Base-by-base conservation (phyloP, 2,329 filamentous ascomycete species). In the Colletotrichum euphorbiae region DNA sequence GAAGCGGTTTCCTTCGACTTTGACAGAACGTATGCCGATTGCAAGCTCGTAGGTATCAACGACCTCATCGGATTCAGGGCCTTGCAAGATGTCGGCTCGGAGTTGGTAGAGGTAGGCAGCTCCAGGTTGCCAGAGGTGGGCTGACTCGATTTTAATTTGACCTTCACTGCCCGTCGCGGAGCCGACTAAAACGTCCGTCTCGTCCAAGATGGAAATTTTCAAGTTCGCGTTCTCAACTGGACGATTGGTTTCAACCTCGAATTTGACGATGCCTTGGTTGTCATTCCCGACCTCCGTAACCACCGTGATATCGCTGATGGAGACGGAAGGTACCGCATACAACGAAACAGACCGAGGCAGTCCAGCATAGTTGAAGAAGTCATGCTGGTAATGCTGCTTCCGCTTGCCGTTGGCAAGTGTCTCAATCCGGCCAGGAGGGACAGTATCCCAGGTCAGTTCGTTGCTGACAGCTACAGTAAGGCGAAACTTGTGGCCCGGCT, bases 391-490 rank as follows among this genome's bases (percentile, higher is more conserved):
- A 8, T 59, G 55, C 62, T 77, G 73, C 15, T 69, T 68, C 12
- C 63, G 69, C 40, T 65, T 73, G 7, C 74, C 73, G 36, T 67
- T 64, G n/a, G 43, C 38, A 1, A 66, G 21, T 2, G 59, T 50
- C 67, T 70, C 67, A 7, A 72, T 24, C 1, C 56, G n/a, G 0
- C 72, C 73, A 0, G 76, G 75, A 2, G 76, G 76, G 12, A 77
- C 76, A 0, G 76, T 77, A 36, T 75, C 63, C 66, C 71, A 72
- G 7, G 69, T 74, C 1, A 78, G 72, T 28, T 74, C 72, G 28
- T 77, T 77, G 51, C 72, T 75, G 17, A 77, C 76, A 5, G 72
- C 75, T 24, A 78, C 74, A 0, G 76, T 77, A 19, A 77, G 58
- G 5, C 74, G 73, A 46, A 77, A 75, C 13, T 52, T 66, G 28